Evolutionary conservation across 495 filamentous ascomycete species (phyloP).

Genomic region (Podospora pseudocomata): DNA sequence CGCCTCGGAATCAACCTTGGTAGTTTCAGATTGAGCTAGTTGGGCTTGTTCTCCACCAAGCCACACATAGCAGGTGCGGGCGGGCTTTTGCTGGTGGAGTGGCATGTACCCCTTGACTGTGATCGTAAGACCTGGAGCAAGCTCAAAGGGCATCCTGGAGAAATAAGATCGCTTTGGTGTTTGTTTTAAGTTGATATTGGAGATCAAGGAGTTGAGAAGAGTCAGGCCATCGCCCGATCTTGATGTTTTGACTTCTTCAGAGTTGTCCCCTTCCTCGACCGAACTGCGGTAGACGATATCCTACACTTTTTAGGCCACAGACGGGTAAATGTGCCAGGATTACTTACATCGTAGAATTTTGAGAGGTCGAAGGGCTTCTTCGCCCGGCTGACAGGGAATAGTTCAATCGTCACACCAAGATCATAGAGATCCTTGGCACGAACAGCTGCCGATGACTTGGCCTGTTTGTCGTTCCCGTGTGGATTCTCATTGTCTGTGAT

Average conservation of each 20-base stretch:
- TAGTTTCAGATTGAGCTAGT: conserved; percentile 69
- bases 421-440: conserved; percentile 95
- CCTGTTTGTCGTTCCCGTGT: conserved; percentile 63
- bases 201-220: conserved; percentile 75
- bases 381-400: conserved; percentile 81
- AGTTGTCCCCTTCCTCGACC: conserved; percentile 55
- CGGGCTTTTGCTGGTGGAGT: conserved; percentile 75
- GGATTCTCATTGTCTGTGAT: conserved; percentile 95
- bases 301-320: conserved; percentile 39
- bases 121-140: conserved; percentile 80
- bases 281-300: conserved; percentile 74
- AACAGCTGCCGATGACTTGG: conserved; percentile 72
- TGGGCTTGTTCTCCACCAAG: conserved; percentile 77
- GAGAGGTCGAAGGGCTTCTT: conserved; percentile 74
- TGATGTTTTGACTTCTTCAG: conserved; percentile 42
- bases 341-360: conserved; percentile 85
- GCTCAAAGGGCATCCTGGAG: conserved; percentile 76
- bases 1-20: conserved; percentile 69
- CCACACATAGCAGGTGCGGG: conserved; percentile 79
- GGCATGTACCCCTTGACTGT: conserved; percentile 91
- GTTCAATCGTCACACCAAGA: conserved; percentile 84
- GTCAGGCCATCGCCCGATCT: conserved; percentile 69
- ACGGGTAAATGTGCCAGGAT: not conserved
- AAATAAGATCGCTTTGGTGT: conserved; percentile 85
- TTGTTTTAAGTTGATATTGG: conserved; percentile 86